Evolutionary conservation across 306 rosid genomes (phyloP), one percentile per base, ranked within the genome.

Genomic region (Begonia peltatifolia): DNA sequence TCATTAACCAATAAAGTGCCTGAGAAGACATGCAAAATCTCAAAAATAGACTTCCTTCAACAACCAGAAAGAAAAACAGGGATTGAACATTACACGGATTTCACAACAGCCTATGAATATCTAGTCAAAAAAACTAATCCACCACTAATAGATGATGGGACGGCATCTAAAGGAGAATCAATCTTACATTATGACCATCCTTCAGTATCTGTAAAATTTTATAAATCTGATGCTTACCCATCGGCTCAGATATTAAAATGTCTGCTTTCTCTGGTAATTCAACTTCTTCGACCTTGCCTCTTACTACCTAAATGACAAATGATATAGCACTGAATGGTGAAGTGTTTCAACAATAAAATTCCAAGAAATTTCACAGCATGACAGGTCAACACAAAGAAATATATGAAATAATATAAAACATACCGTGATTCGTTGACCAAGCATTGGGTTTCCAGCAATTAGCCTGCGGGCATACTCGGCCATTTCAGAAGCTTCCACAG

Each of bases 401-500:
- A 5, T 2, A 30, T 30, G 38, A 7, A 6, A 5, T 30, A 7
- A 20, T 60, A 46, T 9, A 58, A 52, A 55, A 57, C 93, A 74
- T 65, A 89, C 97, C 6, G 97, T 89, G 58, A 89, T 89, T 64
- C 97, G 77, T 61, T 82, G 79, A 68, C 83, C 70, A 51, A 89
- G 63, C 13, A 44, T 59, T 51, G 95, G 93, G 71, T 89, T 89
- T 56, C 97, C 97, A 38, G 84, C 81, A 70, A 89, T 76, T 55
- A 89, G 79, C 60, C 70, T 79, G 14, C 74, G 83, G 11, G 97
- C 97, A 63, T 89, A 89, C 62, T 89, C 95, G 60, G 97, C 90
- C 97, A 89, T 89, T 74, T 89, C 97, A 69, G 97, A 89, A 48
- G 97, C 97, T 78, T 89, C 97, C 67, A 89, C 97, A 1, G 97